These are phyloP conservation scores for Penstemon davidsonii DNA, from an alignment of 257 asterid genomes.

Conservation along the genomic window DNA sequence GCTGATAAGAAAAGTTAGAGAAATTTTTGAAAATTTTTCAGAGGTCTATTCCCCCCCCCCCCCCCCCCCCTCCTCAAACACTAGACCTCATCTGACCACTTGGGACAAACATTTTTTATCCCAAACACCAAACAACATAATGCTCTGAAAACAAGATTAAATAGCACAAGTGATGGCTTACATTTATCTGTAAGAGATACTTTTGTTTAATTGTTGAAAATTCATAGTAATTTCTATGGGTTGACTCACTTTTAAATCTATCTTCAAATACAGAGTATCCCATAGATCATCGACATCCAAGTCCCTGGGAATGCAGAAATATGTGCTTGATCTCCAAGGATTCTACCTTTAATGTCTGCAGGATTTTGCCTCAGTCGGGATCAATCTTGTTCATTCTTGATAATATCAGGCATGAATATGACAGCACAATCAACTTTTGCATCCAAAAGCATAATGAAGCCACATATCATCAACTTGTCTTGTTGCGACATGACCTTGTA, in stretches of 20 bases:
- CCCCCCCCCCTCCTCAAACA: too few relatives aligned
- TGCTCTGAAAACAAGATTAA: too few relatives aligned
- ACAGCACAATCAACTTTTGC: slow-evolving; percentile 15
- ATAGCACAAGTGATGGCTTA: too few relatives aligned
- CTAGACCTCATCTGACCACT: too few relatives aligned
- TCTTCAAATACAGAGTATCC: neutral
- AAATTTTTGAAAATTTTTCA: too few relatives aligned
- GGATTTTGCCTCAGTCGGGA: slow-evolving; percentile 19
- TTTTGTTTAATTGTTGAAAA: too few relatives aligned
- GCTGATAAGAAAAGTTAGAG: too few relatives aligned
- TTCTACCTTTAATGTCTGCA: neutral
- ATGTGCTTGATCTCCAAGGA: slow-evolving; percentile 4
- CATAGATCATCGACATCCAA: neutral
- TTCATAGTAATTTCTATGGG: neutral
- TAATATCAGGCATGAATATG: slow-evolving; percentile 19
- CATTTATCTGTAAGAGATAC: too few relatives aligned
- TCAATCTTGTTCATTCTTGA: slow-evolving; percentile 20
- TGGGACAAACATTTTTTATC: too few relatives aligned
- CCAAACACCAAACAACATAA: too few relatives aligned
- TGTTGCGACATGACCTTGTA: slow-evolving; percentile 31
- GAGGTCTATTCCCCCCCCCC: too few relatives aligned
- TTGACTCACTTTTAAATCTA: neutral
- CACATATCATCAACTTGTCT: slow-evolving; percentile 14
- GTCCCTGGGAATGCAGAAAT: slow-evolving; percentile 11
- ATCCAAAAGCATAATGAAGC: slow-evolving; percentile 37